A percentile compares a stretch with the other conserved stretches of the same genome.
phyloP scores from a whole-genome alignment of 2,329 filamentous ascomycete species.

The Venturia oleaginea region DNA sequence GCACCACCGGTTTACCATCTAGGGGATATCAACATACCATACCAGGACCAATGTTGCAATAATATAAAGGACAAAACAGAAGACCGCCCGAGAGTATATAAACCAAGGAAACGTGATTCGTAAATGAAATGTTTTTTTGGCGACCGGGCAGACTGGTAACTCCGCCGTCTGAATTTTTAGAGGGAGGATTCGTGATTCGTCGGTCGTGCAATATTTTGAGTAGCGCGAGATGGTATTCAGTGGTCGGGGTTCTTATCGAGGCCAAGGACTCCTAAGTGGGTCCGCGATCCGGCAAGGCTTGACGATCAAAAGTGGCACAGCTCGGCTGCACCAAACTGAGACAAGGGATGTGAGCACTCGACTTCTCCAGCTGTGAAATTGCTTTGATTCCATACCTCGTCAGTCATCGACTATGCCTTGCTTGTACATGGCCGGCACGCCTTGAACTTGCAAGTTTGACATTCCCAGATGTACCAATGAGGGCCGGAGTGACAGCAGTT shows the following conservation, averaged over 20 bases:
- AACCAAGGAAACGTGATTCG: conserved; percentile 3
- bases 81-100: neutral
- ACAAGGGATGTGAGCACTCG: conserved; percentile 15
- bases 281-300: conserved; percentile 20
- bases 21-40: conserved; percentile 8
- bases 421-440: conserved; percentile 38
- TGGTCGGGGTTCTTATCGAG: neutral
- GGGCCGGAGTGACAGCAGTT: conserved; percentile 42
- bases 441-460: conserved; percentile 42
- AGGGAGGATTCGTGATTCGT: neutral
- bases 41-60: neutral
- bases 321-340: conserved; percentile 18
- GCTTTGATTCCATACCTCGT: conserved; percentile 23
- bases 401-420: conserved; percentile 29
- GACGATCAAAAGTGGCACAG: conserved; percentile 25
- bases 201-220: neutral
- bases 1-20: conserved; percentile 6
- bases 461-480: conserved; percentile 44
- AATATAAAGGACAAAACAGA: neutral
- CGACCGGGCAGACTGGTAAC: neutral
- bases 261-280: neutral
- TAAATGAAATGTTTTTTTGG: neutral
- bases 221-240: neutral
- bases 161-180: neutral
- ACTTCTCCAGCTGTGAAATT: conserved; percentile 21